Conservation (phyloP, 768 basidiomycete species). For the Tricholoma flavovirens region DNA sequence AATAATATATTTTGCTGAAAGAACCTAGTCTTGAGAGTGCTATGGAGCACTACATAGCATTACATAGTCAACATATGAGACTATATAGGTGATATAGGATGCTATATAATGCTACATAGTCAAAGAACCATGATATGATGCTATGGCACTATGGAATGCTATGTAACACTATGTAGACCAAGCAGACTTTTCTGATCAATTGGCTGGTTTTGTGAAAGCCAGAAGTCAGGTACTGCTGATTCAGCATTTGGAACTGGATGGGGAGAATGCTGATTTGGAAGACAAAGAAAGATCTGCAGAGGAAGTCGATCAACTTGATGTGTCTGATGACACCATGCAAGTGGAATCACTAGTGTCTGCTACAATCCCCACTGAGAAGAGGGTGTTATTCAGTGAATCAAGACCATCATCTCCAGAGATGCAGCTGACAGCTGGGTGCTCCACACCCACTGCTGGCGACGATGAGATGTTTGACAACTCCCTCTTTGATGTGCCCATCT, state of each 20-base stretch:
- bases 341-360: not conserved
- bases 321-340: not conserved
- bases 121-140: too few species aligned
- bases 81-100: too few species aligned
- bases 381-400: not conserved
- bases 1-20: too few species aligned
- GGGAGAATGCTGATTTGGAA: conserved; percentile 11
- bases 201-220: conserved; percentile 49
- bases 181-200: too few species aligned
- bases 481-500: conserved; percentile 8
- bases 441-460: conserved; percentile 1
- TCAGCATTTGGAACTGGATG: conserved; percentile 15
- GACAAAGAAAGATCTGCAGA: not conserved
- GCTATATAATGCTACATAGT: too few species aligned
- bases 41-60: too few species aligned
- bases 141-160: too few species aligned
- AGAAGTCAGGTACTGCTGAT: conserved; percentile 32
- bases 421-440: conserved; percentile 3
- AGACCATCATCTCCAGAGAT: conserved; percentile 8
- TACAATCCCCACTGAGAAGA: not conserved
- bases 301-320: not conserved
- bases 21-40: too few species aligned
- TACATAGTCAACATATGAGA: too few species aligned
- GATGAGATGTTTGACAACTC: conserved; percentile 20
- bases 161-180: too few species aligned